Evolutionary conservation across 2,329 filamentous ascomycete genomes (phyloP), one percentile per base, ranked within the genome.

Genomic region (Xylariaceae sp.): DNA sequence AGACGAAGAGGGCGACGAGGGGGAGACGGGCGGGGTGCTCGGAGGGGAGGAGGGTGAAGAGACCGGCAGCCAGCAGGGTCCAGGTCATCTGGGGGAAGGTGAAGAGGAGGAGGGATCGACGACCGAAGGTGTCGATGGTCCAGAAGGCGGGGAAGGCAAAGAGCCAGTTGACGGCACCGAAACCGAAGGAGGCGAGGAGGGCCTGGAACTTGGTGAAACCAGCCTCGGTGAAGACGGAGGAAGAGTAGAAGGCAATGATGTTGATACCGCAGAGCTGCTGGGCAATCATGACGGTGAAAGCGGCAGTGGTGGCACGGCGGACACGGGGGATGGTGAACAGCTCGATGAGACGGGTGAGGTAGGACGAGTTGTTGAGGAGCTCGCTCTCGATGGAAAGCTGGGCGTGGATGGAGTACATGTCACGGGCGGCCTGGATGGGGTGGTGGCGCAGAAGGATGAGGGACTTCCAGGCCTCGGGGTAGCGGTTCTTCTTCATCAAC

Each of bases 281-380:
- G 0, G 85, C 85, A 67, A 89, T 85, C 90, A 95, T 95, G 65
- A 93, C 89, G 1, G 85, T 84, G 64, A 86, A 89, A 0, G 89
- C 88, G 4, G 90, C 90, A 35, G 89, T 79, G 2, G 86, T 92
- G 2, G 91, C 91, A 47, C 87, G 82, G 11, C 87, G 82, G 9
- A 89, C 78, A 51, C 88, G 82, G 1, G 88, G 86, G 58, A 90
- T 81, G 9, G 84, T 88, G 68, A 90, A 88, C 1, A 88, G 76
- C 69, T 90, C 82, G 44, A 80, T 66, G 64, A 90, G 85, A 13
- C 88, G 83, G 18, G 77, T 81, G 53, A 84, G 39, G 67, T 88
- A 87, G 72, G 80, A 86, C 66, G 75, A 81, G 4, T 79, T 68
- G 37, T 72, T 75, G 17, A 79, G 73, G 35, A 83, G 71, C 60